Percentiles rank a stretch among this genome's conserved stretches.
Evolutionary conservation across 257 asterid species (phyloP).

Genomic region (Ballota nigra): DNA sequence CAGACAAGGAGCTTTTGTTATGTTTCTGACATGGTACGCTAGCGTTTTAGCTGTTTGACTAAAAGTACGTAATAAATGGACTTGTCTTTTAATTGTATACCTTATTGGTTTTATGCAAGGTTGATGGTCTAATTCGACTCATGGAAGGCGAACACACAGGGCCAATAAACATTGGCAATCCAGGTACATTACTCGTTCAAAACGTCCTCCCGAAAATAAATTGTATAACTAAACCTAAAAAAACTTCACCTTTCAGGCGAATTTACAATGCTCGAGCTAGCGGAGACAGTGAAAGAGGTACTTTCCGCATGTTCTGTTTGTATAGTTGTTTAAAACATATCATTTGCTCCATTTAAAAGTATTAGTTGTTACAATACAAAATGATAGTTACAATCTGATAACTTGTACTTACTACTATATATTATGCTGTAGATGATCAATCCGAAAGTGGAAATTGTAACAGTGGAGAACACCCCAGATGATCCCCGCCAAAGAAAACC

Average conservation of each 20-base stretch:
- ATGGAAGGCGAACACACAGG: constrained; percentile 57
- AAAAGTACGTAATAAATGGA: not conserved
- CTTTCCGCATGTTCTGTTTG: not conserved
- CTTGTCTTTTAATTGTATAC: not conserved
- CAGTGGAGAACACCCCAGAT: constrained; percentile 95
- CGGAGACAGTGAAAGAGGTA: constrained; percentile 53
- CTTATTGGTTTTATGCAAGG: constrained; percentile 28
- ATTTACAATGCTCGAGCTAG: constrained; percentile 50
- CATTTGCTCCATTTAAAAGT: not conserved
- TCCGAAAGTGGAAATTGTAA: constrained; percentile 66
- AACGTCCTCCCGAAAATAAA: not conserved
- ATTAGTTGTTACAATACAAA: not conserved
- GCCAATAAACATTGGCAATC: constrained; percentile 52
- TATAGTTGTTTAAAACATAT: too few species aligned
- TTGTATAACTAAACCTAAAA: not conserved
- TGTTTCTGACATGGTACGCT: constrained; percentile 53
- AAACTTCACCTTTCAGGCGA: constrained; percentile 29
- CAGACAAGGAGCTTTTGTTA: constrained; percentile 76
- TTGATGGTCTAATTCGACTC: constrained; percentile 56
- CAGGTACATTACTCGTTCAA: constrained; percentile 25
- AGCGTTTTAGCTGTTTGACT: not conserved
- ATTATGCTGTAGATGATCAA: constrained; percentile 63
- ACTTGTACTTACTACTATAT: not conserved
- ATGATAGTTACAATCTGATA: not conserved
- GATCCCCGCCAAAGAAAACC: constrained; percentile 97